A percentile compares a stretch with the other conserved stretches of the same genome.
These are phyloP conservation scores for Aegilops umbellulata DNA, from an alignment of 176 grass and related monocot species.

Conservation along the genomic window DNA sequence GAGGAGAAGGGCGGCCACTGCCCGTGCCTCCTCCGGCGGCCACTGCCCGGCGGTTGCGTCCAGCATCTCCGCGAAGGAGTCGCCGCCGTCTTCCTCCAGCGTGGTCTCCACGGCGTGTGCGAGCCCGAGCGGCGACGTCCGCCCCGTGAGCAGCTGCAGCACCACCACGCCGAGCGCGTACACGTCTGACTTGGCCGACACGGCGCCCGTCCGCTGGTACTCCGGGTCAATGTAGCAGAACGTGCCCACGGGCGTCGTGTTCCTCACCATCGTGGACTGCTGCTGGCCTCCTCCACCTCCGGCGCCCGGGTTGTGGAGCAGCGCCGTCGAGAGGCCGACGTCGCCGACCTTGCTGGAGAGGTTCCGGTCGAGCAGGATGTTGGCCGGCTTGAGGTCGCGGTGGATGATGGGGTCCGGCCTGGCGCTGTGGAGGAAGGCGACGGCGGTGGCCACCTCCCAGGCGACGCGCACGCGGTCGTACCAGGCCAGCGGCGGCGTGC, in stretches of 20 bases:
- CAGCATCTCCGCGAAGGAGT: constrained; percentile 45
- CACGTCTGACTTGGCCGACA: constrained; percentile 72
- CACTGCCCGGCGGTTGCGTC: constrained; percentile 63
- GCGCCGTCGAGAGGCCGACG: constrained; percentile 66
- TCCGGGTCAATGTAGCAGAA: constrained; percentile 98
- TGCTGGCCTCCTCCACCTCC: constrained; percentile 1
- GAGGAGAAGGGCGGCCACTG: constrained; percentile 38
- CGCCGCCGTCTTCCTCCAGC: constrained; percentile 26
- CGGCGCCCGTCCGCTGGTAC: constrained; percentile 66
- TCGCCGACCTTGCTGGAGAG: constrained; percentile 85
- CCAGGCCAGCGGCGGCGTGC: constrained; percentile 51
- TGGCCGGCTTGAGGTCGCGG: constrained; percentile 65
- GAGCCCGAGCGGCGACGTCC: constrained; percentile 57
- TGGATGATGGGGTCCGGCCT: constrained; percentile 93
- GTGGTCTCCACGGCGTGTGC: constrained; percentile 55
- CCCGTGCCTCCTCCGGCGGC: constrained; percentile 48
- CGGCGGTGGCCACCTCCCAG: constrained; percentile 69
- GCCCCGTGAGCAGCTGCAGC: constrained; percentile 64
- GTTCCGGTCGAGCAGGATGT: constrained; percentile 75
- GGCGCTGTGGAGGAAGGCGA: constrained; percentile 86
- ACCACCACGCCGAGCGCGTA: constrained; percentile 70
- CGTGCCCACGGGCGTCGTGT: constrained; percentile 81
- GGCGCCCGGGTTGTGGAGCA: constrained; percentile 35
- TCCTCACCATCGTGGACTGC: constrained; percentile 53
- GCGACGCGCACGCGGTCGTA: constrained; percentile 65